Conservation (phyloP, 139 green algal species). For the Bryopsis sp. region DNA sequence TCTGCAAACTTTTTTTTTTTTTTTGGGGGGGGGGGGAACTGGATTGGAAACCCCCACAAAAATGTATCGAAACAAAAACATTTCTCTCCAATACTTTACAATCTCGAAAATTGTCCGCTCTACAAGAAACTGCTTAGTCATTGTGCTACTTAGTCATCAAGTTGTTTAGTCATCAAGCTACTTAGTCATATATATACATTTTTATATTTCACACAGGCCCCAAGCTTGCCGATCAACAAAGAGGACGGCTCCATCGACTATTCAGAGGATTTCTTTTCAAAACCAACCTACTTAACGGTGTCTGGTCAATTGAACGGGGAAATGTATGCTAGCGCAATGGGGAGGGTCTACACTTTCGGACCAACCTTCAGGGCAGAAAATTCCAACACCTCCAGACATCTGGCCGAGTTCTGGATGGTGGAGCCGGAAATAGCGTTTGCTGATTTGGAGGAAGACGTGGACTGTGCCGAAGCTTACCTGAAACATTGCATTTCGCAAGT, state of each 20-base stretch:
- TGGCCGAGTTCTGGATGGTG: conserved; percentile 87
- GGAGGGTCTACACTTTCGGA: conserved; percentile 69
- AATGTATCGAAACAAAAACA: no score
- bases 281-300: conserved; percentile 59
- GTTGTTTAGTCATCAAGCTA: no score
- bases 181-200: no score
- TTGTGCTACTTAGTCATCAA: no score
- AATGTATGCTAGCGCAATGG: conserved; percentile 55
- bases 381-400: conserved; percentile 54
- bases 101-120: neutral
- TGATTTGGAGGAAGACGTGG: conserved; percentile 43
- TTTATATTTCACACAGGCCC: no score
- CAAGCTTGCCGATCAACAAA: neutral
- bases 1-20: no score
- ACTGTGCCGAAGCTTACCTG: conserved; percentile 66
- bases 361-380: conserved; percentile 55
- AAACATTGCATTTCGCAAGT: conserved; percentile 46
- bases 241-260: conserved; percentile 40
- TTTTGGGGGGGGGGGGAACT: no score
- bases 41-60: no score
- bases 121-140: neutral
- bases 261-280: conserved; percentile 60
- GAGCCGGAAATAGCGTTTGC: conserved; percentile 77
- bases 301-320: conserved; percentile 48
- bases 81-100: no score